Percentiles rank a stretch among this genome's conserved stretches.
Evolutionary conservation across 2,329 filamentous ascomycete species (phyloP).

Genomic region (Fusarium algeriense): DNA sequence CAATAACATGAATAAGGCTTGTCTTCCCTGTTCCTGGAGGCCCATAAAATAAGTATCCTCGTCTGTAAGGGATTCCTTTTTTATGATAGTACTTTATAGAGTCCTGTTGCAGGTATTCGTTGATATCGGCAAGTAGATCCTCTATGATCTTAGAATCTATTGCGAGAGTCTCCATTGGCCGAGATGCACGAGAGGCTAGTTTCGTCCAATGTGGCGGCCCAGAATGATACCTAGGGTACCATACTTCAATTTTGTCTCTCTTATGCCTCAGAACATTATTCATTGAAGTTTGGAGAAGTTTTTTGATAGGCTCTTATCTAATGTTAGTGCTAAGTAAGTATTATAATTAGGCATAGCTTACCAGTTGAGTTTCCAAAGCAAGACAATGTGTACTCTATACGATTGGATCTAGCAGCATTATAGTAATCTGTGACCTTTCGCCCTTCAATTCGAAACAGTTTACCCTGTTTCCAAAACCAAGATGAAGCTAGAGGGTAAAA

Average conservation of each 20-base stretch:
- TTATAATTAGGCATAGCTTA: background rate
- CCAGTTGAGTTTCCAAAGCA: background rate
- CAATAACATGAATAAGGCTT: background rate
- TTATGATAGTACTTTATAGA: background rate
- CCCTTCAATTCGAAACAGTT: background rate
- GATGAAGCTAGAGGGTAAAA: background rate
- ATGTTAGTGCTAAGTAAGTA: background rate
- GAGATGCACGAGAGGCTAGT: background rate
- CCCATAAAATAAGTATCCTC: background rate
- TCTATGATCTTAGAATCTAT: background rate
- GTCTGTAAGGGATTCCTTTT: background rate
- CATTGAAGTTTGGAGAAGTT: background rate
- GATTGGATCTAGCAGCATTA: background rate
- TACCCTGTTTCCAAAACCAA: background rate
- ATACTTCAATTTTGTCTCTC: background rate
- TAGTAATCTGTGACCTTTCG: background rate
- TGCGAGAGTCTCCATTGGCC: background rate
- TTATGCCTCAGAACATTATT: background rate
- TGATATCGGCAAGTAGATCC: background rate
- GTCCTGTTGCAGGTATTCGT: background rate
- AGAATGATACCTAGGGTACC: background rate
- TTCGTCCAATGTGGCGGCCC: background rate
- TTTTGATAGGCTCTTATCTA: background rate
- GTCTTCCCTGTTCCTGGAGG: background rate
- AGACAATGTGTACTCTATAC: background rate